A percentile compares a stretch with the other conserved stretches of the same genome.
phyloP scores from a whole-genome alignment of 257 asterid genomes.

The Phtheirospermum japonicum region DNA sequence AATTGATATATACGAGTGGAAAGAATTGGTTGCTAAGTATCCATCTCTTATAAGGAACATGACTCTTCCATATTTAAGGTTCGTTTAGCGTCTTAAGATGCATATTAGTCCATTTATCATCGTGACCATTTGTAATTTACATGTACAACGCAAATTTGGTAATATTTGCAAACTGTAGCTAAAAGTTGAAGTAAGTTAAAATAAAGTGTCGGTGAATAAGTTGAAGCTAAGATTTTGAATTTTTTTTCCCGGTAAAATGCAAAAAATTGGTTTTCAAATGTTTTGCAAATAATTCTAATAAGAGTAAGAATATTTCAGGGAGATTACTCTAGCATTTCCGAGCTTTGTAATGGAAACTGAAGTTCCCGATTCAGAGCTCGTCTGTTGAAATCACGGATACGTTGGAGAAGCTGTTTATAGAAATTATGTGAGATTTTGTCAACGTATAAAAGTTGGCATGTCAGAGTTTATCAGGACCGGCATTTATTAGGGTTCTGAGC shows the following conservation, averaged over 20 bases:
- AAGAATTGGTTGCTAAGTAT: no score
- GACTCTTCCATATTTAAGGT: slow-evolving; percentile 90
- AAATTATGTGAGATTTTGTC: neutral
- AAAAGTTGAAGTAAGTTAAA: no score
- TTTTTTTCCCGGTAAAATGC: no score
- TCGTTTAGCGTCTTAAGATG: slow-evolving; percentile 22
- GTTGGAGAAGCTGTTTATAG: slow-evolving; percentile 1
- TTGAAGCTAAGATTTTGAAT: no score
- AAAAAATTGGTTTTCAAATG: no score
- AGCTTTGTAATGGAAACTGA: slow-evolving; percentile 63
- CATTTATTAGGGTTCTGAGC: neutral
- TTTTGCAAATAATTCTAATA: no score
- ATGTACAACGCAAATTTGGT: no score
- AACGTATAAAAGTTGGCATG: neutral
- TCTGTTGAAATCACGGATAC: slow-evolving; percentile 34
- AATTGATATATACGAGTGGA: no score
- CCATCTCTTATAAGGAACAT: slow-evolving; percentile 87
- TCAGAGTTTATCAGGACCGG: neutral
- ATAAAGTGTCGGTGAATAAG: no score
- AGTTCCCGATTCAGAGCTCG: slow-evolving; percentile 67
- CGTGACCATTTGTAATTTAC: neutral
- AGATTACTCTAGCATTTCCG: slow-evolving; percentile 74
- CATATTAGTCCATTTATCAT: neutral
- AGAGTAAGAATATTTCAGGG: slow-evolving; percentile 49
- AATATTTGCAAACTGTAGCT: no score